Evolutionary conservation across 768 basidiomycete genomes (phyloP).

Genomic region (Mycena sanguinolenta): DNA sequence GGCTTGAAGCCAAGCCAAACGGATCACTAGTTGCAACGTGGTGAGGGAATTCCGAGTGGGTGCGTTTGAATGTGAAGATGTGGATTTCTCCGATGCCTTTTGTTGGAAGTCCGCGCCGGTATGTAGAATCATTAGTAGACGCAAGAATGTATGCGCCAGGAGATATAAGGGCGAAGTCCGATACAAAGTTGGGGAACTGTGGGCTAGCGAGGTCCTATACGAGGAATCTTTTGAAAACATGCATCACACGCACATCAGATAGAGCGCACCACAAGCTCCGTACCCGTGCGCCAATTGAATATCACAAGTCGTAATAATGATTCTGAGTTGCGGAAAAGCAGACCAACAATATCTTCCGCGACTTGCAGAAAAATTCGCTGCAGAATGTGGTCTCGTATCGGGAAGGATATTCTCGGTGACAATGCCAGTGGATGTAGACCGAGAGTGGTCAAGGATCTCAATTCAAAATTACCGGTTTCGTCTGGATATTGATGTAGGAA

Average conservation of each 20-base stretch:
- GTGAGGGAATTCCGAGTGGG: not conserved
- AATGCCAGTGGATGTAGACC: conserved; percentile 10
- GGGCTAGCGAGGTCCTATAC: not conserved
- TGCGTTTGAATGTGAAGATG: conserved; percentile 1
- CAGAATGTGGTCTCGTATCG: not conserved
- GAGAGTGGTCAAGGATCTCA: conserved; percentile 1
- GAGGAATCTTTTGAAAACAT: not conserved
- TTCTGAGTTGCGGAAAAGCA: not conserved
- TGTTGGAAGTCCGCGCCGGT: not conserved
- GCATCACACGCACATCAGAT: not conserved
- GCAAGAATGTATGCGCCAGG: conserved; percentile 8
- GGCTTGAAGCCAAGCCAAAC: too few relatives aligned
- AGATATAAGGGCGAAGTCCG: conserved; percentile 4
- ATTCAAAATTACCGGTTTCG: not conserved
- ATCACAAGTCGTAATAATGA: not conserved
- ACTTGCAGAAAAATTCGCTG: not conserved
- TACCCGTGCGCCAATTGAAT: conserved; percentile 13
- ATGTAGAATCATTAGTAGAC: not conserved
- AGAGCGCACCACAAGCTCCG: conserved; percentile 1
- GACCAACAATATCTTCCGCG: conserved; percentile 18
- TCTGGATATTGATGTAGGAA: not conserved
- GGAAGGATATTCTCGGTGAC: not conserved
- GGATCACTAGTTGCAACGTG: too few relatives aligned
- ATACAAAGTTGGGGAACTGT: not conserved
- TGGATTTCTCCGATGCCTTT: not conserved